phyloP scores from a whole-genome alignment of 2,329 filamentous ascomycete species.

The Calonectria naviculata region DNA sequence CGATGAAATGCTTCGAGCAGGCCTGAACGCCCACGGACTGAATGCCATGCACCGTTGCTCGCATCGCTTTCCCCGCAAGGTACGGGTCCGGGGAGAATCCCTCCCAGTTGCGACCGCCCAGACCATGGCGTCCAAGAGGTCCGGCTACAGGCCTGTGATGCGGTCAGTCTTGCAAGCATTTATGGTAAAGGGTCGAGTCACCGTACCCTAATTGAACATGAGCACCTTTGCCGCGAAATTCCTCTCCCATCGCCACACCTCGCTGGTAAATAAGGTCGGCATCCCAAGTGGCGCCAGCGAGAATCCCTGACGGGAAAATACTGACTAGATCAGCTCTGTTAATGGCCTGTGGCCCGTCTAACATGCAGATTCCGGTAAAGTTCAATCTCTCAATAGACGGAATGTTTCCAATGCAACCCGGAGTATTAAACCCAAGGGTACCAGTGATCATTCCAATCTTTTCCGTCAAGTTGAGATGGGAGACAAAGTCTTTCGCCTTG shows the following conservation, averaged over 20 bases:
- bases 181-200: neutral
- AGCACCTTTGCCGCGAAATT: neutral
- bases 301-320: conserved; percentile 1
- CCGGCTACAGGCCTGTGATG: conserved; percentile 26
- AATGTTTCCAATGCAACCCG: neutral
- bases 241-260: neutral
- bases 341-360: conserved; percentile 28
- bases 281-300: conserved; percentile 4
- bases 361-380: conserved; percentile 8
- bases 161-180: neutral
- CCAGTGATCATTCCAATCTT: conserved; percentile 5
- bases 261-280: neutral
- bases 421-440: neutral
- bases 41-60: conserved; percentile 75
- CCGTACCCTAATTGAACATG: neutral
- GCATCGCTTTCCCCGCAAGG: conserved; percentile 70
- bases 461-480: neutral
- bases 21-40: conserved; percentile 76
- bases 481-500: neutral
- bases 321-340: conserved; percentile 54
- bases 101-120: conserved; percentile 68
- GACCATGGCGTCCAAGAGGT: conserved; percentile 50
- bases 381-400: neutral
- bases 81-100: conserved; percentile 75
- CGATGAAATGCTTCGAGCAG: conserved; percentile 62